Conservation (phyloP, 208 protist species). For the Jaenimonas drosophilae region DNA sequence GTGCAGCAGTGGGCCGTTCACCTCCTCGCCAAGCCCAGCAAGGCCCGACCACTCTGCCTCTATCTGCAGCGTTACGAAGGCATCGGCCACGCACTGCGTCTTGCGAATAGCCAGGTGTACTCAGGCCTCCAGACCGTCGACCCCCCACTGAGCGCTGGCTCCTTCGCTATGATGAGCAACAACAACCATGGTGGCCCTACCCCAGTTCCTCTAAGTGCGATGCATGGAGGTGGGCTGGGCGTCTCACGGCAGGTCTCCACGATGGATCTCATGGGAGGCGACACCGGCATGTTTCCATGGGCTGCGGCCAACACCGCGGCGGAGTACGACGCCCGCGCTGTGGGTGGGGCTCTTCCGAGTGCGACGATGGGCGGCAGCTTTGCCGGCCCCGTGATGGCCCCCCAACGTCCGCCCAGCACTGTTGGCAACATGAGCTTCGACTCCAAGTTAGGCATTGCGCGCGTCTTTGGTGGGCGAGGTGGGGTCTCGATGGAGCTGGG, state of each 20-base stretch:
- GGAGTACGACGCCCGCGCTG: too few species aligned
- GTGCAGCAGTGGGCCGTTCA: slow-evolving; percentile 32
- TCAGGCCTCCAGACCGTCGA: neutral
- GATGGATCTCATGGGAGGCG: too few species aligned
- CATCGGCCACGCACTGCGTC: slow-evolving; percentile 21
- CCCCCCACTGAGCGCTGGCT: neutral
- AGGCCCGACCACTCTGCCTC: slow-evolving; percentile 42
- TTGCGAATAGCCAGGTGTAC: too few species aligned
- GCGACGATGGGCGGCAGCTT: neutral
- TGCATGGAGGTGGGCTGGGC: too few species aligned
- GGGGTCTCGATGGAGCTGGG: slow-evolving; percentile 1
- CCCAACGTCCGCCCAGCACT: neutral
- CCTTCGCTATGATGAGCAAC: neutral
- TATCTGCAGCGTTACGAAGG: slow-evolving; percentile 55
- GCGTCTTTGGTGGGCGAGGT: neutral
- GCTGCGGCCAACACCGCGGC: too few species aligned
- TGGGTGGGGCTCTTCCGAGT: neutral
- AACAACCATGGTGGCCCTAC: too few species aligned
- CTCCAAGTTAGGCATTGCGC: neutral
- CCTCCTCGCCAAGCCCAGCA: slow-evolving; percentile 33
- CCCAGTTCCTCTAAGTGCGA: too few species aligned
- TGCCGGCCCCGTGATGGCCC: neutral
- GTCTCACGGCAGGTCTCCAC: too few species aligned
- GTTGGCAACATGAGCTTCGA: neutral
- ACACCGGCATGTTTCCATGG: too few species aligned